Evolutionary conservation across 768 basidiomycete species (phyloP).

Genomic region (Tylopilus intermedius): DNA sequence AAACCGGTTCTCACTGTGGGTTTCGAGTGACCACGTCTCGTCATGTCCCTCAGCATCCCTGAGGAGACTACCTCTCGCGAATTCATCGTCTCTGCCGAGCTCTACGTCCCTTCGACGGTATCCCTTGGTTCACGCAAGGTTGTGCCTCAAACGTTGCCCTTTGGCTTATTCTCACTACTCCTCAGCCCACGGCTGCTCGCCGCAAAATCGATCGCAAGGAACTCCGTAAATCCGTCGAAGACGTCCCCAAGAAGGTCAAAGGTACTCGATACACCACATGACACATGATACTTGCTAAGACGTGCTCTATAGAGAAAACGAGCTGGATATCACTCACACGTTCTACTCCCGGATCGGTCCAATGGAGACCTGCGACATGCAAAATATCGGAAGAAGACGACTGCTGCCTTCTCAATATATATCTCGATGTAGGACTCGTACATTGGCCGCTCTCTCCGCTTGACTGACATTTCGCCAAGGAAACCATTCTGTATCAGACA

Average conservation of each 20-base stretch:
- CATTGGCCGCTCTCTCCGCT: background rate
- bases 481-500: slow-evolving; percentile 68
- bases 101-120: slow-evolving; percentile 54
- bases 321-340: slow-evolving; percentile 65
- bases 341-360: slow-evolving; percentile 45
- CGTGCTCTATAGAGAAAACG: slow-evolving; percentile 50
- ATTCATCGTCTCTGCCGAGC: slow-evolving; percentile 57
- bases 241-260: slow-evolving; percentile 51
- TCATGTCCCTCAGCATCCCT: slow-evolving; percentile 13
- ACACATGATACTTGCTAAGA: background rate
- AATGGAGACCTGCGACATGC: slow-evolving; percentile 73
- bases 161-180: slow-evolving; percentile 8
- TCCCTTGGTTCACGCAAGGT: slow-evolving; percentile 53
- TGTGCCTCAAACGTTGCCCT: slow-evolving; percentile 24
- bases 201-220: slow-evolving; percentile 56
- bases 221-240: slow-evolving; percentile 36
- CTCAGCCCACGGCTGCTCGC: slow-evolving; percentile 42
- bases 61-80: slow-evolving; percentile 33
- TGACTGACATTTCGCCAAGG: slow-evolving; percentile 38
- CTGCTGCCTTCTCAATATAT: slow-evolving; percentile 65
- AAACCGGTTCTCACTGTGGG: background rate
- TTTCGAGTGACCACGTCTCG: background rate
- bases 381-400: slow-evolving; percentile 64
- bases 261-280: slow-evolving; percentile 35
- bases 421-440: slow-evolving; percentile 56